These are phyloP conservation scores for Spathaspora sp. DNA, from an alignment of 805 yeast genomes.

Conservation along the genomic window DNA sequence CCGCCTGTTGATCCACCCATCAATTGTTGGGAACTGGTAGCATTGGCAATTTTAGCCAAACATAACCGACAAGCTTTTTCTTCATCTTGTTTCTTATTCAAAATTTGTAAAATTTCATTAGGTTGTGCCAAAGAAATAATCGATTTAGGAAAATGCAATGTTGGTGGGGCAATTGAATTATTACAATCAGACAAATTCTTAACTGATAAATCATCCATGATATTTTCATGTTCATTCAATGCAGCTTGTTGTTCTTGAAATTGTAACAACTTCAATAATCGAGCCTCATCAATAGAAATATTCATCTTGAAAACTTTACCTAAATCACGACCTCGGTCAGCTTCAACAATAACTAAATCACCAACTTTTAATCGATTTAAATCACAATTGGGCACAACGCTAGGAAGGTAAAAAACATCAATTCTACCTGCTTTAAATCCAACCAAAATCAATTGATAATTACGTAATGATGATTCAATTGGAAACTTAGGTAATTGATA, in stretches of 20 bases:
- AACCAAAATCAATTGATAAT: constrained; percentile 51
- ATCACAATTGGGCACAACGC: constrained; percentile 7
- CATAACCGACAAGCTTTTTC: constrained; percentile 64
- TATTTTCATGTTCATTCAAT: constrained; percentile 25
- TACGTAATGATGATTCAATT: constrained; percentile 31
- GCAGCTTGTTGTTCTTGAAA: constrained; percentile 71
- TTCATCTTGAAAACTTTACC: constrained; percentile 61
- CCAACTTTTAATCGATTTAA: constrained; percentile 41
- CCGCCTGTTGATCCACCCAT: constrained; percentile 1
- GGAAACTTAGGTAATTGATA: constrained; percentile 36
- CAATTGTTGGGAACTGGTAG: constrained; percentile 12
- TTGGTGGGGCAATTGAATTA: constrained; percentile 33
- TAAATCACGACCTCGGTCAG: constrained; percentile 76
- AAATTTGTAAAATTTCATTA: constrained; percentile 56
- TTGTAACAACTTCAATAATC: constrained; percentile 61
- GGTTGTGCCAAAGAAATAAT: constrained; percentile 60
- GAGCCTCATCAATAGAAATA: constrained; percentile 62
- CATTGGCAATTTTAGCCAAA: constrained; percentile 49
- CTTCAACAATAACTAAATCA: constrained; percentile 78
- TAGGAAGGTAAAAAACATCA: constrained; percentile 69
- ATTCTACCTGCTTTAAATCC: constrained; percentile 77
- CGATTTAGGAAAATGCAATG: constrained; percentile 63
- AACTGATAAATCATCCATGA: constrained; percentile 20
- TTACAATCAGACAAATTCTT: constrained; percentile 15
- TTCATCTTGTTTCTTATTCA: constrained; percentile 63